These are phyloP conservation scores for Thalassiosira oceanica DNA, from an alignment of 352 stramenopile species.

Conservation along the genomic window DNA sequence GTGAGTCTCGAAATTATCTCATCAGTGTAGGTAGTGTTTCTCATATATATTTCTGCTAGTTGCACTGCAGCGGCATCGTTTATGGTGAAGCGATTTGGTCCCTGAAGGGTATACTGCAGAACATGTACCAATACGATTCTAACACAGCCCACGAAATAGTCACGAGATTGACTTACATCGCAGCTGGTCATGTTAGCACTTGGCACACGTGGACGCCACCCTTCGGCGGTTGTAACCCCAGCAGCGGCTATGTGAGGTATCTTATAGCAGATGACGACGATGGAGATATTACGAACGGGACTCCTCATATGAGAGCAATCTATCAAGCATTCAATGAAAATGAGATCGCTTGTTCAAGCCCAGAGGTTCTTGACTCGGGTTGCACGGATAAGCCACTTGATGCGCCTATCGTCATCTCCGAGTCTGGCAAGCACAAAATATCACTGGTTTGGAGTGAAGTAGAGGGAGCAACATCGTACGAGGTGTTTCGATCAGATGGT, in stretches of 20 bases:
- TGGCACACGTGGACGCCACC: conserved; percentile 7
- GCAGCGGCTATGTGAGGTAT: conserved; percentile 22
- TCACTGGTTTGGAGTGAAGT: conserved; percentile 12
- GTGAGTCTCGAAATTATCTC: no score
- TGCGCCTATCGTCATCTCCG: not conserved
- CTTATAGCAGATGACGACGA: conserved; percentile 30
- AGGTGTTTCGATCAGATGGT: conserved; percentile 34
- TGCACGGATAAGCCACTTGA: conserved; percentile 2
- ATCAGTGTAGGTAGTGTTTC: no score
- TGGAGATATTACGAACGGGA: conserved; percentile 22
- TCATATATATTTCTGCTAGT: no score
- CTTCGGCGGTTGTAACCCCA: conserved; percentile 15
- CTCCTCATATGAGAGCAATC: conserved; percentile 34
- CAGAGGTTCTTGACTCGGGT: conserved; percentile 8
- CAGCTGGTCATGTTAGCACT: conserved; percentile 14
- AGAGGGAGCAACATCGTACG: conserved; percentile 16
- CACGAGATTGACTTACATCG: conserved; percentile 25
- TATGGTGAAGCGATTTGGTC: conserved; percentile 35
- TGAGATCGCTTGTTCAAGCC: conserved; percentile 22
- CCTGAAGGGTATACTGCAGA: conserved; percentile 14
- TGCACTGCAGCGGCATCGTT: conserved; percentile 16
- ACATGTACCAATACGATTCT: conserved; percentile 25
- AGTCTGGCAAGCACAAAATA: not conserved
- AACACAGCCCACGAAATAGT: conserved; percentile 22
- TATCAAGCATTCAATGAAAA: conserved; percentile 25